phyloP scores from a whole-genome alignment of 306 rosid genomes.

The Malus orientalis region DNA sequence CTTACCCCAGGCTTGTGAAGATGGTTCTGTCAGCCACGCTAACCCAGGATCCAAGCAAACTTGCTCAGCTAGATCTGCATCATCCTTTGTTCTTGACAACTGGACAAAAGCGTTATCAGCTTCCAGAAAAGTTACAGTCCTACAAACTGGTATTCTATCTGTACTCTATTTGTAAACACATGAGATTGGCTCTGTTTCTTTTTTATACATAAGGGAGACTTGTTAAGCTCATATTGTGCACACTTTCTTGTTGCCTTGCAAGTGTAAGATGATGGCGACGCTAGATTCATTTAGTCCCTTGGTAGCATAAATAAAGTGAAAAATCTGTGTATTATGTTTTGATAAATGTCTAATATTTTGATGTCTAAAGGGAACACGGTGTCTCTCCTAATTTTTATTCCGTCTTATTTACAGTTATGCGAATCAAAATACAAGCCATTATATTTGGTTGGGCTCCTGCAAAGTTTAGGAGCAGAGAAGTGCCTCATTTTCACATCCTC shows the following conservation, averaged over 20 bases:
- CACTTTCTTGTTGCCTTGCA: background rate
- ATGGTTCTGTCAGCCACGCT: constrained; percentile 83
- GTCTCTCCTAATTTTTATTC: constrained; percentile 2
- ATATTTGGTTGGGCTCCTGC: constrained; percentile 75
- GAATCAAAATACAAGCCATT: constrained; percentile 72
- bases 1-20: constrained; percentile 75
- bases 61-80: constrained; percentile 73
- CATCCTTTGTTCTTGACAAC: constrained; percentile 75
- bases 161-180: background rate
- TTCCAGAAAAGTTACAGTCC: constrained; percentile 77
- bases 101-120: constrained; percentile 70
- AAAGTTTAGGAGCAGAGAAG: constrained; percentile 66
- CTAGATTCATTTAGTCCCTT: background rate
- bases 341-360: background rate
- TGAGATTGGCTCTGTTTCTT: background rate
- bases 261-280: background rate
- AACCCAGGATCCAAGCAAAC: constrained; percentile 86
- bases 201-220: background rate
- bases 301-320: background rate
- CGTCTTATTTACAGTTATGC: constrained; percentile 47
- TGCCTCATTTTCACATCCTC: constrained; percentile 87
- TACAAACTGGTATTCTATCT: constrained; percentile 54
- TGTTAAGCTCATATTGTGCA: background rate
- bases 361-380: background rate
- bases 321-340: background rate